phyloP scores from a whole-genome alignment of 345 rosid genomes.

The Acer saccharum region DNA sequence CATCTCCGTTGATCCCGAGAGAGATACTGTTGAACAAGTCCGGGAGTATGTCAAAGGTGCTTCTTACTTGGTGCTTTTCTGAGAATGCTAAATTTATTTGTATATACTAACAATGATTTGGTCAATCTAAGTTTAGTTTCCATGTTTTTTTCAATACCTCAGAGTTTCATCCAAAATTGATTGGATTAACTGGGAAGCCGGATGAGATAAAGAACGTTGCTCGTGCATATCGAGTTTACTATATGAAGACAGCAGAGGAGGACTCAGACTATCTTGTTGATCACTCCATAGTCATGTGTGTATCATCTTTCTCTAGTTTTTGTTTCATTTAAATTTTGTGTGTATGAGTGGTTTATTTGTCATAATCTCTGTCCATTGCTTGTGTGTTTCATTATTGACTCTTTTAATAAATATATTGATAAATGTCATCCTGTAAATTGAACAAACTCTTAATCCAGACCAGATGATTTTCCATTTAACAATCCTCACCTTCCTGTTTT shows the following conservation, averaged over 20 bases:
- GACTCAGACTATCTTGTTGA: constrained; percentile 98
- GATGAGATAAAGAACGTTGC: constrained; percentile 83
- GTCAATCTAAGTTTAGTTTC: not conserved
- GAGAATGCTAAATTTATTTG: not conserved
- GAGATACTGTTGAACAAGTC: constrained; percentile 93
- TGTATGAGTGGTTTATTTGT: not conserved
- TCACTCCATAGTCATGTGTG: constrained; percentile 96
- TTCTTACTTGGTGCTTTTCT: constrained; percentile 6
- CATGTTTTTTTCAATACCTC: constrained; percentile 11
- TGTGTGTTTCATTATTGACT: not conserved
- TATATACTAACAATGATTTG: not conserved
- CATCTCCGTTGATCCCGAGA: constrained; percentile 95
- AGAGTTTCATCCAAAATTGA: constrained; percentile 89
- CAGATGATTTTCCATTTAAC: too few species aligned
- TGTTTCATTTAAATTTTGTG: not conserved
- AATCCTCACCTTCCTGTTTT: too few species aligned
- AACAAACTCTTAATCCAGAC: not conserved
- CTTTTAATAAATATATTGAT: too few species aligned
- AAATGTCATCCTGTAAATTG: not conserved
- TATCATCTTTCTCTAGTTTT: constrained; percentile 14
- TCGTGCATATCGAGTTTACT: constrained; percentile 90
- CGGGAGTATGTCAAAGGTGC: constrained; percentile 90
- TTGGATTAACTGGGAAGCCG: constrained; percentile 83
- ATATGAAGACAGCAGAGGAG: constrained; percentile 95
- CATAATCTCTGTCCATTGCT: not conserved